phyloP scores from a whole-genome alignment of 2,329 filamentous ascomycete genomes.

The Claviceps humidiphila region DNA sequence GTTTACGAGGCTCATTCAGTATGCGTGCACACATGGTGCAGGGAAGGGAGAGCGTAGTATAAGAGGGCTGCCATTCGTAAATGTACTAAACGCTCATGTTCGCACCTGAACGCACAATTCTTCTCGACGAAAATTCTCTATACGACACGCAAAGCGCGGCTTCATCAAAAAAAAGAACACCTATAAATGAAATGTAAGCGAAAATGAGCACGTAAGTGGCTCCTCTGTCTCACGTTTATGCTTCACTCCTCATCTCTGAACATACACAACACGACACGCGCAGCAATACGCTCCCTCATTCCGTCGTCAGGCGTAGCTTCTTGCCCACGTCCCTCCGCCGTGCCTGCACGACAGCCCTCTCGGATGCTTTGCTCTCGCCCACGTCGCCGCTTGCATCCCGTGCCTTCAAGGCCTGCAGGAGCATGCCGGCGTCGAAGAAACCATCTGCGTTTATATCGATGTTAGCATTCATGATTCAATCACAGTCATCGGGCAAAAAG shows the following conservation, averaged over 20 bases:
- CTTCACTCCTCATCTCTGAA: neutral
- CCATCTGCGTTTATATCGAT: slow-evolving; percentile 50
- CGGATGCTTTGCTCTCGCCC: slow-evolving; percentile 39
- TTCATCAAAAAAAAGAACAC: no score
- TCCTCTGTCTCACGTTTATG: no score
- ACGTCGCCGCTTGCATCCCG: slow-evolving; percentile 41
- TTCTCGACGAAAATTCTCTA: no score
- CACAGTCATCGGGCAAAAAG: neutral
- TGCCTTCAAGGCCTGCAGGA: slow-evolving; percentile 74
- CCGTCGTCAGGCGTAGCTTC: slow-evolving; percentile 40
- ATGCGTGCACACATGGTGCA: no score
- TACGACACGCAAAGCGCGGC: no score
- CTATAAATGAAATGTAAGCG: no score
- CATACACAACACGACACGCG: neutral
- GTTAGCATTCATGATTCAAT: slow-evolving; percentile 13
- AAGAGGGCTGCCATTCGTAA: no score
- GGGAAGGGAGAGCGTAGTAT: no score
- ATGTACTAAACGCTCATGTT: no score
- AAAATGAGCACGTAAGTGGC: no score
- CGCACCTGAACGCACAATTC: no score
- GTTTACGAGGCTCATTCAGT: no score
- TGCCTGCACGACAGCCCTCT: slow-evolving; percentile 46
- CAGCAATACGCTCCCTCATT: slow-evolving; percentile 5
- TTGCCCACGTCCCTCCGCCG: slow-evolving; percentile 58
- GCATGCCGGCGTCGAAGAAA: slow-evolving; percentile 95